A percentile compares a stretch with the other conserved stretches of the same genome.
phyloP scores from a whole-genome alignment of 2,329 filamentous ascomycete genomes.

The Colletotrichum filicis region DNA sequence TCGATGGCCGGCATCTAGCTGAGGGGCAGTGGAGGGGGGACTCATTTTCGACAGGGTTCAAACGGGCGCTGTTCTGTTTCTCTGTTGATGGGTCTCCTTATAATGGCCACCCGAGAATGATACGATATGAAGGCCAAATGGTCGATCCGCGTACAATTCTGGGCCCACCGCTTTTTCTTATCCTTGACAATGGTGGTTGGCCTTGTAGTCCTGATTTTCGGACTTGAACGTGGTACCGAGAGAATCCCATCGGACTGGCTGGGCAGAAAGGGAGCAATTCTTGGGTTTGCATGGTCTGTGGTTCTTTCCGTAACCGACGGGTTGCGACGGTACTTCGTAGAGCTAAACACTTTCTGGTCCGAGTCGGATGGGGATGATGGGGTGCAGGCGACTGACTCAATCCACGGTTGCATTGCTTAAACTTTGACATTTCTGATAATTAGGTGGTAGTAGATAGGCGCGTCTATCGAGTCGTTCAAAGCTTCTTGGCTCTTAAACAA shows the following conservation, averaged over 20 bases:
- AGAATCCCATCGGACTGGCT: background rate
- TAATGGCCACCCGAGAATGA: too few species aligned
- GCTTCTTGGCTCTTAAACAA: background rate
- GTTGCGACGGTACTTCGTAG: background rate
- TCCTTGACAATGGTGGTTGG: background rate
- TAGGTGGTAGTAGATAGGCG: background rate
- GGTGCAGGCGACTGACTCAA: constrained; percentile 3
- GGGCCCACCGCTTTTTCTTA: background rate
- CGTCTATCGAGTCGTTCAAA: background rate
- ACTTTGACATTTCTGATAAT: background rate
- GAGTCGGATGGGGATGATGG: background rate
- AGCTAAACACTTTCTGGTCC: background rate
- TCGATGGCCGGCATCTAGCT: background rate
- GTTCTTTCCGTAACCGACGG: background rate
- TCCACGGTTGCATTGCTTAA: background rate
- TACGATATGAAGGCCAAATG: background rate
- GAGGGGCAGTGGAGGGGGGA: background rate
- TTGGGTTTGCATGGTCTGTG: background rate
- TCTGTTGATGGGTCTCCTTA: background rate
- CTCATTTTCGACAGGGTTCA: constrained; percentile 15
- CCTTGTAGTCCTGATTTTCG: background rate
- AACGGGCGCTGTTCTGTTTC: background rate
- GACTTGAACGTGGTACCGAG: background rate
- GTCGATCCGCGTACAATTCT: background rate
- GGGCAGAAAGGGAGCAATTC: background rate